Conservation (phyloP, 2,329 filamentous ascomycete genomes). For the Raffaelea arxii region DNA sequence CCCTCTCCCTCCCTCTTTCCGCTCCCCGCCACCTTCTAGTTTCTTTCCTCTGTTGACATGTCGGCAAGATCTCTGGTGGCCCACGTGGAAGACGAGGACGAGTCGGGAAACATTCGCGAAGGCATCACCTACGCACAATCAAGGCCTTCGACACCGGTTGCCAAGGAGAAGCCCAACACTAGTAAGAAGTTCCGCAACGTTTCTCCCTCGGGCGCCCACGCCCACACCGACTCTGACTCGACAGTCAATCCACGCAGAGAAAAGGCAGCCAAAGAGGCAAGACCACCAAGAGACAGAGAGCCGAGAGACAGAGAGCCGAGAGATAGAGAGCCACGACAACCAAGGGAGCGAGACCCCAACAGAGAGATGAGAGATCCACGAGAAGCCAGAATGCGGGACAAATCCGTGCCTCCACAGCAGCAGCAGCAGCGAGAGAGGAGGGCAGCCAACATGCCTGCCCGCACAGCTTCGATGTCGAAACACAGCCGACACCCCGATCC, state of each 20-base stretch:
- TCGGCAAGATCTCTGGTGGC: slow-evolving; percentile 23
- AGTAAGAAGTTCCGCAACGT: slow-evolving; percentile 31
- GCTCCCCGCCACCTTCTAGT: not conserved
- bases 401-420: slow-evolving; percentile 14
- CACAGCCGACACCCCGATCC: no score
- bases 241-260: slow-evolving; percentile 27
- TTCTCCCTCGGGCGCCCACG: slow-evolving; percentile 25
- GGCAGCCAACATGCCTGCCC: no score
- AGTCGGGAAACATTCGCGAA: slow-evolving; percentile 31
- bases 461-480: no score
- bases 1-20: not conserved
- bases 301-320: slow-evolving; percentile 22
- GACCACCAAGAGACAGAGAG: slow-evolving; percentile 18
- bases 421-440: not conserved
- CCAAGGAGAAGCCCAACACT: slow-evolving; percentile 44
- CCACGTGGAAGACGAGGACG: slow-evolving; percentile 42
- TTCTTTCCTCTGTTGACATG: not conserved
- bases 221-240: slow-evolving; percentile 32
- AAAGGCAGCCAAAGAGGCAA: slow-evolving; percentile 15
- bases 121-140: slow-evolving; percentile 36
- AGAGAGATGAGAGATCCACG: no score
- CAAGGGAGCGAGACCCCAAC: slow-evolving; percentile 14
- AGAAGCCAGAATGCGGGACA: slow-evolving; percentile 24
- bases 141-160: slow-evolving; percentile 31
- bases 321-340: slow-evolving; percentile 24